These are phyloP conservation scores for Ascochyta rabiei DNA, from an alignment of 2,329 filamentous ascomycete genomes.

Conservation along the genomic window DNA sequence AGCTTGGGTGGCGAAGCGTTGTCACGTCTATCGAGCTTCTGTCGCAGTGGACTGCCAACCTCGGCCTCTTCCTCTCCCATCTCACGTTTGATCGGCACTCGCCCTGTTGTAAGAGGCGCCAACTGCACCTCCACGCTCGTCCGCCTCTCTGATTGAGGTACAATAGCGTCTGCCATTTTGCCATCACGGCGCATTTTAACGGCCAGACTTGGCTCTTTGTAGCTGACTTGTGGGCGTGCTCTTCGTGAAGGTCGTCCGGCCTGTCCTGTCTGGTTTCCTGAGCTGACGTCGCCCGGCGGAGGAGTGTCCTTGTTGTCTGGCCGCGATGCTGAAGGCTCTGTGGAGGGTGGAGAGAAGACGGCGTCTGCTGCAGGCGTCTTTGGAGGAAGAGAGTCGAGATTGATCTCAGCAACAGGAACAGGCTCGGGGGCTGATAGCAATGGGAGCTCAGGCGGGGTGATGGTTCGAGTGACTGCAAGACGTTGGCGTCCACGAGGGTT, in stretches of 20 bases:
- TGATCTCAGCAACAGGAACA: constrained; percentile 35
- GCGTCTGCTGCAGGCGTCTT: constrained; percentile 48
- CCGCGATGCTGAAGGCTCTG: constrained; percentile 48
- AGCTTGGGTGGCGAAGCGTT: constrained; percentile 21
- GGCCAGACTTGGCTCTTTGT: constrained; percentile 56
- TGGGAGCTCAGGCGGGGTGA: constrained; percentile 26
- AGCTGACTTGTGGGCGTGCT: constrained; percentile 55
- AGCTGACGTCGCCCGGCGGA: constrained; percentile 49
- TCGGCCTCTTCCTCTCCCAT: constrained; percentile 36
- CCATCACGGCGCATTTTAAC: constrained; percentile 58
- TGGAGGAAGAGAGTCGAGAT: constrained; percentile 46
- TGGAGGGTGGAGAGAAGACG: constrained; percentile 53
- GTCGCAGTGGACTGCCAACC: constrained; percentile 43
- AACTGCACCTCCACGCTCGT: constrained; percentile 35
- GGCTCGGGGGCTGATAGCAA: constrained; percentile 29
- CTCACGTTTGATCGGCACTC: constrained; percentile 38
- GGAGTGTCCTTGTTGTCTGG: constrained; percentile 51
- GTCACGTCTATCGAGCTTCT: constrained; percentile 40
- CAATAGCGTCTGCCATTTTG: constrained; percentile 54
- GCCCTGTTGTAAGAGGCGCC: constrained; percentile 26
- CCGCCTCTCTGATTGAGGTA: constrained; percentile 28
- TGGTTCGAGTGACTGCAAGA: constrained; percentile 34
- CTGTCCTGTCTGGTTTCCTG: constrained; percentile 40
- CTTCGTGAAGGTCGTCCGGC: constrained; percentile 52
- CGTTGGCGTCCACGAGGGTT: constrained; percentile 33